Evolutionary conservation across 352 stramenopile species (phyloP).

Genomic region (Phytophthora pini): DNA sequence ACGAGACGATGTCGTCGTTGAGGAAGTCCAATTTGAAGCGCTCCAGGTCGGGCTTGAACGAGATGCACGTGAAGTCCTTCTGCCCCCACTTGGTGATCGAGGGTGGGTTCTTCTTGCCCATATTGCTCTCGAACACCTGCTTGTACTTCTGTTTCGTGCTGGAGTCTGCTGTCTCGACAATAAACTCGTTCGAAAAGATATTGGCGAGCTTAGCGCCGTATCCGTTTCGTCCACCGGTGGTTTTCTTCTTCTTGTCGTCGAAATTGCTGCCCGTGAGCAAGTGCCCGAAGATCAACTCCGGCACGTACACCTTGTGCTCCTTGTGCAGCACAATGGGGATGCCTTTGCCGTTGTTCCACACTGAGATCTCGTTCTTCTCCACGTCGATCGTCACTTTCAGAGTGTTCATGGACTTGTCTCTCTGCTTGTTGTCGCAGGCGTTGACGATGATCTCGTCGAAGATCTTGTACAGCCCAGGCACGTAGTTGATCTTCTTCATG

Average conservation of each 20-base stretch:
- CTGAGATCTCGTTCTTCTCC: conserved; percentile 93
- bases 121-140: conserved; percentile 93
- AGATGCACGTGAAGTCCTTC: conserved; percentile 96
- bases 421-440: conserved; percentile 99
- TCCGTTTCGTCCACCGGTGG: conserved; percentile 95
- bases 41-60: conserved; percentile 96
- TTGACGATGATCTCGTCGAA: conserved; percentile 99
- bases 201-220: conserved; percentile 99
- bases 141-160: conserved; percentile 94
- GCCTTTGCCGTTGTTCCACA: conserved; percentile 98
- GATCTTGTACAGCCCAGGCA: conserved; percentile 98
- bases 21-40: conserved; percentile 94
- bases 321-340: conserved; percentile 98
- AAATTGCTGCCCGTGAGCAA: conserved; percentile 99
- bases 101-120: conserved; percentile 91
- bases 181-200: conserved; percentile 99
- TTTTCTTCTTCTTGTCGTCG: conserved; percentile 97
- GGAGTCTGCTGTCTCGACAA: conserved; percentile 97
- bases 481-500: conserved; percentile 94
- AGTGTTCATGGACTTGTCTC: conserved; percentile 95
- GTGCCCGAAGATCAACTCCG: conserved; percentile 98
- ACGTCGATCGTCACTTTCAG: conserved; percentile 95
- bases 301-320: conserved; percentile 97
- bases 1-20: conserved; percentile 93
- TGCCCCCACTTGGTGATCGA: conserved; percentile 84